Percentiles rank a stretch among this genome's conserved stretches.
Conservation (phyloP, 1,139 yeast genomes). For the Debaryomycetaceae sp. region DNA sequence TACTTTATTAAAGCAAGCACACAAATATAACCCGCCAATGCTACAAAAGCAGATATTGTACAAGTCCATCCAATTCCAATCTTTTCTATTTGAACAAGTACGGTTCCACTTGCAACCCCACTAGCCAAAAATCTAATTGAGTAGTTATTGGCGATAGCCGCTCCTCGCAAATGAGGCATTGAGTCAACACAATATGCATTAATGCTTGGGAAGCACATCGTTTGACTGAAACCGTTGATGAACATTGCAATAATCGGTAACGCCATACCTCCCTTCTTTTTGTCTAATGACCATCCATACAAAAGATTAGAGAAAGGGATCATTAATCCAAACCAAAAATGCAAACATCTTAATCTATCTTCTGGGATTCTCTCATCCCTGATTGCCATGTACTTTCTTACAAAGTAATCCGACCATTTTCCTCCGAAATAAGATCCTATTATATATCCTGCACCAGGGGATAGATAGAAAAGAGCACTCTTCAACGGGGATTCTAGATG, state of each 20-base stretch:
- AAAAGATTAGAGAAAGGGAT: conserved; percentile 40
- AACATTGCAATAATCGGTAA: conserved; percentile 49
- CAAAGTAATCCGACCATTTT: conserved; percentile 43
- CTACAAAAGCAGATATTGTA: conserved; percentile 34
- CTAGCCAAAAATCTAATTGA: conserved; percentile 46
- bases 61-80: conserved; percentile 56
- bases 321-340: conserved; percentile 33
- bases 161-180: conserved; percentile 50
- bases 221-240: conserved; percentile 46
- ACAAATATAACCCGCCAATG: conserved; percentile 20
- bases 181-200: conserved; percentile 57
- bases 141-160: conserved; percentile 51
- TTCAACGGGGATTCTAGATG: conserved; percentile 41
- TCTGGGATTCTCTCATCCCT: conserved; percentile 48
- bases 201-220: conserved; percentile 45
- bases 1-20: conserved; percentile 10
- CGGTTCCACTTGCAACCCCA: conserved; percentile 49
- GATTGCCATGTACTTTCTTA: conserved; percentile 35
- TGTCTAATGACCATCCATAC: conserved; percentile 52
- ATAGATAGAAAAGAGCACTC: conserved; percentile 48
- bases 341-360: conserved; percentile 42
- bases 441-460: conserved; percentile 51
- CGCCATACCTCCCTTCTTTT: conserved; percentile 50
- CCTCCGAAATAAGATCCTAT: conserved; percentile 52
- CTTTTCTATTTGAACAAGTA: conserved; percentile 36